Conservation (phyloP, 2,329 filamentous ascomycete species). For the Aspergillus unguis region DNA sequence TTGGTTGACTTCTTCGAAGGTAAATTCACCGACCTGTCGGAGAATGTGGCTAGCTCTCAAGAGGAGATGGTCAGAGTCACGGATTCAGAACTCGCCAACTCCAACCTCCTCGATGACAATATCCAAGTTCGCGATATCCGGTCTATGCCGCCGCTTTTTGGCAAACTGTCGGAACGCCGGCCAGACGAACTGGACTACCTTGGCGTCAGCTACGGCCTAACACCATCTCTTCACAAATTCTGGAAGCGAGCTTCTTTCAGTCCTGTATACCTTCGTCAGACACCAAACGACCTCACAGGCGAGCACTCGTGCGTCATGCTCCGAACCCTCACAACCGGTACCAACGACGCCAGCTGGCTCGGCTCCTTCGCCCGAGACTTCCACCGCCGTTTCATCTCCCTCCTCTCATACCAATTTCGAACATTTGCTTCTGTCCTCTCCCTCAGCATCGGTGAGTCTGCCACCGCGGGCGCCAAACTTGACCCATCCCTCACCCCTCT, state of each 20-base stretch:
- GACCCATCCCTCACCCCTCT: conserved; percentile 55
- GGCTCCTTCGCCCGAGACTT: conserved; percentile 90
- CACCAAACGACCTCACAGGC: conserved; percentile 90
- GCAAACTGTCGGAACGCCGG: conserved; percentile 77
- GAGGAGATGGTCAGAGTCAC: conserved; percentile 73
- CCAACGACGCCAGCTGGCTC: conserved; percentile 75
- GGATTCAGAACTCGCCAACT: conserved; percentile 73
- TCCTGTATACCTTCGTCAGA: conserved; percentile 92
- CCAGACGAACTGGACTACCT: conserved; percentile 83
- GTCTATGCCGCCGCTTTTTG: conserved; percentile 89
- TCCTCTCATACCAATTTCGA: conserved; percentile 91
- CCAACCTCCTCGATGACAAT: conserved; percentile 77
- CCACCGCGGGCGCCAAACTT: conserved; percentile 66
- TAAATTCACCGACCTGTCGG: conserved; percentile 80
- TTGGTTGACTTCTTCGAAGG: conserved; percentile 92
- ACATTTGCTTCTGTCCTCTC: conserved; percentile 74
- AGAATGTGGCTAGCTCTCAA: conserved; percentile 55
- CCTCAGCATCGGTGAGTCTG: conserved; percentile 83
- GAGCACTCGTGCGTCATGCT: conserved; percentile 99
- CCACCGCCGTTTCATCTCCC: conserved; percentile 83
- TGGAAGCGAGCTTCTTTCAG: conserved; percentile 87
- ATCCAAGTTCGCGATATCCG: conserved; percentile 86
- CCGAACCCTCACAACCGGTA: conserved; percentile 61
- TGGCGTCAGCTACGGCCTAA: conserved; percentile 93
- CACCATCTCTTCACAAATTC: conserved; percentile 83